Evolutionary conservation across 2,329 filamentous ascomycete species (phyloP).

Genomic region (Cucurbitaria berberidis): DNA sequence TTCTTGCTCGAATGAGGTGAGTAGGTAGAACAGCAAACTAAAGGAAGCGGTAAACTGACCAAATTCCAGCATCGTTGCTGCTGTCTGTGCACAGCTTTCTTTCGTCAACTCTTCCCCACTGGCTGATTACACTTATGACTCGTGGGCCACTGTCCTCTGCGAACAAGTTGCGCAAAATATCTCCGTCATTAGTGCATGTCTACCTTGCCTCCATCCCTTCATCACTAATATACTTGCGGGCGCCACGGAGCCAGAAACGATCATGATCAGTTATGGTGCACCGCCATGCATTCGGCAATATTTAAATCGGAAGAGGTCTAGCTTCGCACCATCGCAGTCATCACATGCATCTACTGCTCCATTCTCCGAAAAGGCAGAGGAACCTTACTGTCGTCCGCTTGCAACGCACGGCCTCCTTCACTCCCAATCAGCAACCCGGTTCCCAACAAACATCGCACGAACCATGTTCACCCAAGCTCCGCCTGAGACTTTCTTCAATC

Average conservation of each 20-base stretch:
- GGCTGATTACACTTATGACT: conserved; percentile 20
- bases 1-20: conserved; percentile 32
- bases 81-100: conserved; percentile 26
- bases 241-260: conserved; percentile 14
- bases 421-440: conserved; percentile 25
- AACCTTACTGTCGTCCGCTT: conserved; percentile 33
- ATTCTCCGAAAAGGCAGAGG: conserved; percentile 1
- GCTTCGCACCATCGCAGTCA: conserved; percentile 11
- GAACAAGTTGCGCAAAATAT: conserved; percentile 39
- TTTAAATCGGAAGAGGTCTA: conserved; percentile 1
- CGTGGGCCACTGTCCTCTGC: conserved; percentile 30
- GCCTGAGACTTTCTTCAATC: conserved; percentile 34
- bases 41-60: conserved; percentile 2
- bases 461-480: conserved; percentile 15
- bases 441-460: conserved; percentile 23
- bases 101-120: conserved; percentile 26
- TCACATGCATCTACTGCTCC: conserved; percentile 2
- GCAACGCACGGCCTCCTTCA: conserved; percentile 36
- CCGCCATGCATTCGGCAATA: conserved; percentile 3
- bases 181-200: conserved; percentile 36
- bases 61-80: conserved; percentile 28
- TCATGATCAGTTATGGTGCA: conserved; percentile 8
- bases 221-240: conserved; percentile 28
- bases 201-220: conserved; percentile 35
- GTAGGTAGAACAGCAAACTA: neutral